phyloP scores from a whole-genome alignment of 1,284 basidiomycete species.

The Neonothopanus nambi region DNA sequence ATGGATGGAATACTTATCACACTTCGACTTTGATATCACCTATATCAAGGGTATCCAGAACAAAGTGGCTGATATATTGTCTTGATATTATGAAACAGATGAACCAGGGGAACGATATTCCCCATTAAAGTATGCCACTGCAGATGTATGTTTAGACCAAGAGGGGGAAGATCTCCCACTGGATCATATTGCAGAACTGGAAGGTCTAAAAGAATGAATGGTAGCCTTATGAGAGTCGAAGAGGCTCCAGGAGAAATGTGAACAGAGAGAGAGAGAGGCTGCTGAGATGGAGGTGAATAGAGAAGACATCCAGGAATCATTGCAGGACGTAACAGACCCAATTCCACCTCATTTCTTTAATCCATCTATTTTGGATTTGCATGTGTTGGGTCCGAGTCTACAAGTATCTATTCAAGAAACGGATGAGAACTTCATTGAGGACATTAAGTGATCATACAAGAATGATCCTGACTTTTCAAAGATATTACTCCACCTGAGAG shows the following conservation, averaged over 20 bases:
- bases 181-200: conserved; percentile 9
- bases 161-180: conserved; percentile 26
- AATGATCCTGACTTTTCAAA: conserved; percentile 18
- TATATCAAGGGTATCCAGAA: conserved; percentile 5
- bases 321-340: not conserved
- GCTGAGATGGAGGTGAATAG: too few relatives aligned
- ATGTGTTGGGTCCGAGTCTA: conserved; percentile 2
- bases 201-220: not conserved
- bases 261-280: not conserved
- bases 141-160: conserved; percentile 28
- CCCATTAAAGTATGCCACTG: conserved; percentile 26
- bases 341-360: conserved; percentile 9
- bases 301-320: not conserved
- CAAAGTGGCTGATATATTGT: conserved; percentile 20
- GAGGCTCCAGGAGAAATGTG: conserved; percentile 6
- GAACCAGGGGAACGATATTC: conserved; percentile 17
- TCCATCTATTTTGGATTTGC: not conserved
- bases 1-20: conserved; percentile 34
- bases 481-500: conserved; percentile 16
- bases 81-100: conserved; percentile 32
- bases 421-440: not conserved
- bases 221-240: conserved; percentile 9
- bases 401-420: too few relatives aligned
- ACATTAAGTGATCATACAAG: not conserved
- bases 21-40: conserved; percentile 30